These are phyloP conservation scores for Pontederia crassipes DNA, from an alignment of 176 grass and related monocot genomes.

Conservation along the genomic window DNA sequence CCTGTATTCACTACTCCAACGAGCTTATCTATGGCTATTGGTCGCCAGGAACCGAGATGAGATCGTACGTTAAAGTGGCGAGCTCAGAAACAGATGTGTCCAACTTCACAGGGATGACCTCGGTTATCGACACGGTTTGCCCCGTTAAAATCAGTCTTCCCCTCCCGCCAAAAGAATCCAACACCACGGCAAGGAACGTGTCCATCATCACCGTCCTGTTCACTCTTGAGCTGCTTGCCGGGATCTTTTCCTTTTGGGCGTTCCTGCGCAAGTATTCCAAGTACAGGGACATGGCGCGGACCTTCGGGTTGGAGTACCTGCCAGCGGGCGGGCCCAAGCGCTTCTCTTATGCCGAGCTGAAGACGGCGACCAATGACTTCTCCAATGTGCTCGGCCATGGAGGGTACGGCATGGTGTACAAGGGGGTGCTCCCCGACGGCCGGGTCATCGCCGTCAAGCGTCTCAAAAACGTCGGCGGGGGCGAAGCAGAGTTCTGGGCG, in stretches of 20 bases:
- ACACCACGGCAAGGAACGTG: slow-evolving; percentile 35
- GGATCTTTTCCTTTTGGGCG: slow-evolving; percentile 78
- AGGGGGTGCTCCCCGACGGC: slow-evolving; percentile 66
- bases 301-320: slow-evolving; percentile 71
- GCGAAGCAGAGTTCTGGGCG: slow-evolving; percentile 89
- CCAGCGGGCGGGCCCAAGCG: slow-evolving; percentile 68
- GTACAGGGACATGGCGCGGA: slow-evolving; percentile 89
- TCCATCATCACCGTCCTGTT: slow-evolving; percentile 63
- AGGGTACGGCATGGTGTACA: slow-evolving; percentile 69
- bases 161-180: slow-evolving; percentile 34
- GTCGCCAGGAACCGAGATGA: slow-evolving; percentile 58
- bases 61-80: slow-evolving; percentile 44
- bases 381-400: slow-evolving; percentile 57
- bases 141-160: slow-evolving; percentile 45
- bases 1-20: slow-evolving; percentile 22
- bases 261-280: slow-evolving; percentile 93
- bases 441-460: slow-evolving; percentile 83
- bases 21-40: slow-evolving; percentile 42
- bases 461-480: slow-evolving; percentile 54
- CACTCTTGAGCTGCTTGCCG: slow-evolving; percentile 65
- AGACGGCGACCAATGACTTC: slow-evolving; percentile 82
- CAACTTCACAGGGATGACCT: slow-evolving; percentile 59
- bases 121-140: slow-evolving; percentile 66
- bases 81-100: slow-evolving; percentile 26
- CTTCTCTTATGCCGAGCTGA: slow-evolving; percentile 82